Percentiles rank a stretch among this genome's conserved stretches.
Conservation (phyloP, 768 basidiomycete species). For the Kockovaella imperatae region DNA sequence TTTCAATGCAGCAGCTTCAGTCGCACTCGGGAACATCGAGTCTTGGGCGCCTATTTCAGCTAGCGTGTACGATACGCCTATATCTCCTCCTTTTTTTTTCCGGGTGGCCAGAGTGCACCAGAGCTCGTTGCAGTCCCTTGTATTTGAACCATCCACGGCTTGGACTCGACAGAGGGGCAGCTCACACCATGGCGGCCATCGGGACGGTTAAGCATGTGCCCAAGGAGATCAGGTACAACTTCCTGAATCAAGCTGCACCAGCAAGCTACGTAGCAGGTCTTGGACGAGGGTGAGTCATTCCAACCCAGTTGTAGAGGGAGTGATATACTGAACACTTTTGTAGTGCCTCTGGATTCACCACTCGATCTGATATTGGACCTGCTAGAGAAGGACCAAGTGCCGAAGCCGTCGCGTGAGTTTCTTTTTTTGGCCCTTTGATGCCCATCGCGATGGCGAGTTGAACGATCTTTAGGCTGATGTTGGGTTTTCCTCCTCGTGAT, state of each 20-base stretch:
- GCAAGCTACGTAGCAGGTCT: slow-evolving; percentile 98
- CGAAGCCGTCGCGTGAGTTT: slow-evolving; percentile 72
- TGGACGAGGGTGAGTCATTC: slow-evolving; percentile 70
- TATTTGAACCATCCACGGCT: slow-evolving; percentile 4
- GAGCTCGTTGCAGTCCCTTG: no score
- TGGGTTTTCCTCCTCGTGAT: background rate
- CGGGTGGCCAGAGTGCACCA: no score
- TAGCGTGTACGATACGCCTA: no score
- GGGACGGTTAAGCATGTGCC: slow-evolving; percentile 38
- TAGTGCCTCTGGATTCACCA: slow-evolving; percentile 94
- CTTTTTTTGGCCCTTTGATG: no score
- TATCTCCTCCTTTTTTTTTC: no score
- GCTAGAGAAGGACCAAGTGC: slow-evolving; percentile 91
- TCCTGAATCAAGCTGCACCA: slow-evolving; percentile 57
- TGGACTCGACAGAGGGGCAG: background rate
- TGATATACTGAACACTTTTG: slow-evolving; percentile 6
- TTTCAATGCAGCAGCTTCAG: no score
- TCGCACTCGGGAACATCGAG: no score
- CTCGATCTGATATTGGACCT: slow-evolving; percentile 96
- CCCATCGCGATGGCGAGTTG: no score
- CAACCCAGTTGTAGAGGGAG: background rate
- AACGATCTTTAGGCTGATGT: background rate
- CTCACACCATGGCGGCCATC: slow-evolving; percentile 26
- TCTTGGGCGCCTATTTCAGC: no score
- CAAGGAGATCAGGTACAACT: slow-evolving; percentile 38